Conservation (phyloP, 257 asterid genomes). For the Ophiorrhiza pumila region DNA sequence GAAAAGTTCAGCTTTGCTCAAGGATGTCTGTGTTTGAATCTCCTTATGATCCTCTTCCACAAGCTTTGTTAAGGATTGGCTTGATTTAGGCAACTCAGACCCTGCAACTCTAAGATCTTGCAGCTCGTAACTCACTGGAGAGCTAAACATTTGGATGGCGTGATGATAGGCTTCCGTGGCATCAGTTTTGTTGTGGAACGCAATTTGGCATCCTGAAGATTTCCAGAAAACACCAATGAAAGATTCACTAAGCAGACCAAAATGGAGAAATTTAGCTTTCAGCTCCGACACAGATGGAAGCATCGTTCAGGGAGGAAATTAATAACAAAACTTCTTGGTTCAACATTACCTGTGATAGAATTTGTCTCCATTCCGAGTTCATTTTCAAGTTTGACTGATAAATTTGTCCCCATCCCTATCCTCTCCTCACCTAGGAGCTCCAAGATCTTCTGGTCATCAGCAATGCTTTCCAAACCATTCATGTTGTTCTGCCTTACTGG, state of each 20-base stretch:
- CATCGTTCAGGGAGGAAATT: slow-evolving; percentile 1
- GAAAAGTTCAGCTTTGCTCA: neutral
- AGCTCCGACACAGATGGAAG: slow-evolving; percentile 13
- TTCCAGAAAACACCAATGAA: neutral
- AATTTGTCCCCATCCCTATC: neutral
- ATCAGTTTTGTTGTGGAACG: neutral
- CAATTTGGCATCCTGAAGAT: slow-evolving; percentile 13
- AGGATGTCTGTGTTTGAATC: neutral
- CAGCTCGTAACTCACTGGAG: neutral
- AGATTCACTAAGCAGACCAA: slow-evolving; percentile 13
- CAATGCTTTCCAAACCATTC: slow-evolving; percentile 12
- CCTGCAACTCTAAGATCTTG: neutral
- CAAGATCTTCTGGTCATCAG: neutral
- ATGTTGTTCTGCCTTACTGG: slow-evolving; percentile 7
- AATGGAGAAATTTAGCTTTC: slow-evolving; percentile 10
- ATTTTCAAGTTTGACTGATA: neutral
- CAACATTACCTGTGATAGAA: neutral
- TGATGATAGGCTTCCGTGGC: slow-evolving; percentile 12
- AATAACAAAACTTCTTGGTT: neutral
- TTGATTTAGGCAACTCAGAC: neutral
- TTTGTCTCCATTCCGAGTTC: neutral
- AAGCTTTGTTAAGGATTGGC: neutral
- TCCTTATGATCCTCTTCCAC: neutral
- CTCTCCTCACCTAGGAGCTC: slow-evolving; percentile 6
- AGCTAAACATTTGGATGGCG: slow-evolving; percentile 13